Evolutionary conservation across 192 early-diverging fungal species (phyloP).

Genomic region (Chytriomyces sp.): DNA sequence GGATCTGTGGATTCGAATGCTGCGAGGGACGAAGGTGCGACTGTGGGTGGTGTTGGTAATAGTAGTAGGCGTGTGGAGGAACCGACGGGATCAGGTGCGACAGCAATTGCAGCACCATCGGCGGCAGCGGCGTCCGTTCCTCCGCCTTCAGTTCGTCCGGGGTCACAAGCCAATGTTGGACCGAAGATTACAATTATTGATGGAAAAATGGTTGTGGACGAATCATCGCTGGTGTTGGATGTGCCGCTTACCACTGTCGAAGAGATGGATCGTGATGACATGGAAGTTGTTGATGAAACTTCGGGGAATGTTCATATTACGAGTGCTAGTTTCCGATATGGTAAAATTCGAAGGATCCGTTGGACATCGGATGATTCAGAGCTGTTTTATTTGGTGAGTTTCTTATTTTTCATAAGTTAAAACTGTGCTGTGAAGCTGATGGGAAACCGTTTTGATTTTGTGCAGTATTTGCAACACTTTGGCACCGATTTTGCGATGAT

Average conservation of each 20-base stretch:
- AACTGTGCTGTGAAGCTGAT: too few species aligned
- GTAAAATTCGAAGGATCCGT: background rate
- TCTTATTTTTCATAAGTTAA: background rate
- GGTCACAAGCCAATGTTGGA: background rate
- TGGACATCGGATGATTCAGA: constrained; percentile 22
- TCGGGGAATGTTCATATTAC: constrained; percentile 11
- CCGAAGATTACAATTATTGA: constrained; percentile 6
- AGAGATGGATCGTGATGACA: constrained; percentile 1
- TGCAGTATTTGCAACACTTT: constrained; percentile 18
- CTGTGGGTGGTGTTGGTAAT: background rate
- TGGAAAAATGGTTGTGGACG: constrained; percentile 18
- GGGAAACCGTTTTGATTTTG: too few species aligned
- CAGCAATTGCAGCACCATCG: background rate
- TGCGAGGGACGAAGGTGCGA: background rate
- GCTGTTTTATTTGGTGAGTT: constrained; percentile 14
- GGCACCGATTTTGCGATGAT: constrained; percentile 31
- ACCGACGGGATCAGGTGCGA: background rate
- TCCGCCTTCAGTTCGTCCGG: background rate
- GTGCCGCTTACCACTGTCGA: background rate
- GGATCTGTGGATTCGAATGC: background rate
- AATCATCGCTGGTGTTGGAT: constrained; percentile 3
- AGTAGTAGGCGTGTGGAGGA: background rate
- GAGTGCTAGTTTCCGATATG: background rate
- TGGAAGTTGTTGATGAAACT: constrained; percentile 29
- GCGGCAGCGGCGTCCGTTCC: background rate